Evolutionary conservation across 2,329 filamentous ascomycete species (phyloP).

Genomic region (Nectriaceae sp.): DNA sequence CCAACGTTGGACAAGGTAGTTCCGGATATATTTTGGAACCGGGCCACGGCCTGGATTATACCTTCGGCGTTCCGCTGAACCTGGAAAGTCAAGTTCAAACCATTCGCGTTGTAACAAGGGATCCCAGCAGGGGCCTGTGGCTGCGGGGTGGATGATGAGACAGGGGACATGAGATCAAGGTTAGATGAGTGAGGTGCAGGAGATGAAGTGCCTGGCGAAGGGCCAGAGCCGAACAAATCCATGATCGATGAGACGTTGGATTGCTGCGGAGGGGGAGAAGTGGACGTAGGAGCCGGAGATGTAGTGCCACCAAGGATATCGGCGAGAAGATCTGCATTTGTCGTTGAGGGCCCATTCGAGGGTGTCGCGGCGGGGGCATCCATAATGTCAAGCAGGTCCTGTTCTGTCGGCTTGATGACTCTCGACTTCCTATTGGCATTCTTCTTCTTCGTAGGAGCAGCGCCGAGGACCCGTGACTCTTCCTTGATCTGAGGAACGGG

Average conservation of each 20-base stretch:
- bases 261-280: slow-evolving; percentile 52
- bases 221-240: slow-evolving; percentile 73
- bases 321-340: slow-evolving; percentile 84
- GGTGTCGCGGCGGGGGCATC: slow-evolving; percentile 63
- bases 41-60: slow-evolving; percentile 77
- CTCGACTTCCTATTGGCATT: slow-evolving; percentile 75
- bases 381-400: slow-evolving; percentile 93
- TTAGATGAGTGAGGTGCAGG: slow-evolving; percentile 42
- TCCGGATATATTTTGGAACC: slow-evolving; percentile 76
- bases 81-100: slow-evolving; percentile 76
- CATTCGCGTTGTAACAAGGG: slow-evolving; percentile 84
- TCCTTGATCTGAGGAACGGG: slow-evolving; percentile 95
- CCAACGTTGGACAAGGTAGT: slow-evolving; percentile 72
- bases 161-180: slow-evolving; percentile 50
- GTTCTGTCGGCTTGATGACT: slow-evolving; percentile 80
- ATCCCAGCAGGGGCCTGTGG: slow-evolving; percentile 52
- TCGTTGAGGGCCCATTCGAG: slow-evolving; percentile 53
- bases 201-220: slow-evolving; percentile 37
- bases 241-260: slow-evolving; percentile 75
- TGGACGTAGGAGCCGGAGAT: slow-evolving; percentile 38
- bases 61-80: slow-evolving; percentile 81
- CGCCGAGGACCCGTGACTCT: slow-evolving; percentile 86
- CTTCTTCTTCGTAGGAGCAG: slow-evolving; percentile 69
- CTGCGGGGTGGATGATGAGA: slow-evolving; percentile 50
- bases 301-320: slow-evolving; percentile 86